Conservation (phyloP, 495 filamentous ascomycete species). For the Penicillium bialowiezense region DNA sequence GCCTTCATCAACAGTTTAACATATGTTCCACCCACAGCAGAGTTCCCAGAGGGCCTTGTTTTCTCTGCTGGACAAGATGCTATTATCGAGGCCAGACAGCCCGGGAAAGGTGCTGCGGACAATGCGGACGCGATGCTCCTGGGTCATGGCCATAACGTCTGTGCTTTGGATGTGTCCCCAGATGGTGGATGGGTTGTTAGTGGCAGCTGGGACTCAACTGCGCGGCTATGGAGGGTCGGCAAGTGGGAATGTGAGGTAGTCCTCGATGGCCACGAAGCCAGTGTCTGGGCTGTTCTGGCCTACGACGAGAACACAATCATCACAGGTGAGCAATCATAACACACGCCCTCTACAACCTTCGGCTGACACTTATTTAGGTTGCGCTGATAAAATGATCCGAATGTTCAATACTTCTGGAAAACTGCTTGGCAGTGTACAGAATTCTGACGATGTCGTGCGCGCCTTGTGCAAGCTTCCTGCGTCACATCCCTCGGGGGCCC, state of each 20-base stretch:
- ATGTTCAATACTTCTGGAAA: slow-evolving; percentile 70
- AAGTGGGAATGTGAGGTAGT: slow-evolving; percentile 73
- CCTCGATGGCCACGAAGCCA: slow-evolving; percentile 72
- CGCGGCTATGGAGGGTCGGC: slow-evolving; percentile 70
- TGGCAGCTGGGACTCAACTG: slow-evolving; percentile 92
- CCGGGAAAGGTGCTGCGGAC: slow-evolving; percentile 59
- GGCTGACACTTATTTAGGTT: slow-evolving; percentile 43
- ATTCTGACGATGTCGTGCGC: slow-evolving; percentile 75
- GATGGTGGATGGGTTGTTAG: slow-evolving; percentile 74
- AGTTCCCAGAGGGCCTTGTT: slow-evolving; percentile 76
- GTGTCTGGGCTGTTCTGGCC: slow-evolving; percentile 87
- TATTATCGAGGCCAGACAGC: slow-evolving; percentile 85
- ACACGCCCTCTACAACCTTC: neutral
- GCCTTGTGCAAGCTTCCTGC: slow-evolving; percentile 80
- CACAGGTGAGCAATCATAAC: slow-evolving; percentile 54
- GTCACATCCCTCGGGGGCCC: slow-evolving; percentile 72
- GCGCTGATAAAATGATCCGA: slow-evolving; percentile 85
- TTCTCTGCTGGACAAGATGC: slow-evolving; percentile 85
- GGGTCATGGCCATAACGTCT: slow-evolving; percentile 84
- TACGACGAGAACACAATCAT: slow-evolving; percentile 77
- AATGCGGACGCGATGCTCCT: slow-evolving; percentile 83
- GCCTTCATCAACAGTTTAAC: slow-evolving; percentile 83
- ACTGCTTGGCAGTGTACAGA: slow-evolving; percentile 64
- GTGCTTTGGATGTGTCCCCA: slow-evolving; percentile 73
- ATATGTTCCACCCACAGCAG: slow-evolving; percentile 66